Conservation (phyloP, 805 yeast species). For the Saccharomyces kudriavzevii region DNA sequence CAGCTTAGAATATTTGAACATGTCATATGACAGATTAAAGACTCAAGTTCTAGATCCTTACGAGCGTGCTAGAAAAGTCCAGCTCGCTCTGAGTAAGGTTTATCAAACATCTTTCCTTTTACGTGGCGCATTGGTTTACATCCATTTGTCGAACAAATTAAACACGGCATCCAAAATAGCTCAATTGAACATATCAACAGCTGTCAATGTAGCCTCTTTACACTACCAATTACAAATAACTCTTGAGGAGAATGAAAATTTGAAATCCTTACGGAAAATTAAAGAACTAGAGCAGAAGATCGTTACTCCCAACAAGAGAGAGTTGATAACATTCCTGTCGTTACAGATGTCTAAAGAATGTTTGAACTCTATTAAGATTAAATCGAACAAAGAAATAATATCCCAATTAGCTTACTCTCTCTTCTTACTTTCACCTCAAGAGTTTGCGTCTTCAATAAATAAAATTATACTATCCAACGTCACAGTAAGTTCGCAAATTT, state of each 20-base stretch:
- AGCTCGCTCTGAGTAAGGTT: constrained; percentile 25
- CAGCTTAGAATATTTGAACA: constrained; percentile 22
- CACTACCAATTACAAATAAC: constrained; percentile 22
- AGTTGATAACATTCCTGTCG: constrained; percentile 14
- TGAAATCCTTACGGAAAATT: constrained; percentile 21
- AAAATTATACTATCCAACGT: constrained; percentile 19
- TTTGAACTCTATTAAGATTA: constrained; percentile 5
- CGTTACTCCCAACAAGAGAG: constrained; percentile 15
- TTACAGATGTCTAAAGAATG: constrained; percentile 12
- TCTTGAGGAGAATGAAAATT: constrained; percentile 21
- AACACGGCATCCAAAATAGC: not conserved
- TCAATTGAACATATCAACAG: constrained; percentile 1
- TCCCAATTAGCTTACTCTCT: constrained; percentile 11
- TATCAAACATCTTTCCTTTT: constrained; percentile 28
- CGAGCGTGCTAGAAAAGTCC: constrained; percentile 24
- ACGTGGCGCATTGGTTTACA: constrained; percentile 23
- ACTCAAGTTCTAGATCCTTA: constrained; percentile 25
- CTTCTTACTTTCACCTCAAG: constrained; percentile 17
- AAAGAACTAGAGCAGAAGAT: constrained; percentile 18
- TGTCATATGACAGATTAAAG: constrained; percentile 27
- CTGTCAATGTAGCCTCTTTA: constrained; percentile 17
- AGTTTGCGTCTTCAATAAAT: constrained; percentile 16
- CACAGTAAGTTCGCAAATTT: constrained; percentile 12
- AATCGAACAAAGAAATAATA: constrained; percentile 6
- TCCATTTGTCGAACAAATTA: constrained; percentile 22